Evolutionary conservation across 345 rosid genomes (phyloP).

Genomic region (Balakata baccata): DNA sequence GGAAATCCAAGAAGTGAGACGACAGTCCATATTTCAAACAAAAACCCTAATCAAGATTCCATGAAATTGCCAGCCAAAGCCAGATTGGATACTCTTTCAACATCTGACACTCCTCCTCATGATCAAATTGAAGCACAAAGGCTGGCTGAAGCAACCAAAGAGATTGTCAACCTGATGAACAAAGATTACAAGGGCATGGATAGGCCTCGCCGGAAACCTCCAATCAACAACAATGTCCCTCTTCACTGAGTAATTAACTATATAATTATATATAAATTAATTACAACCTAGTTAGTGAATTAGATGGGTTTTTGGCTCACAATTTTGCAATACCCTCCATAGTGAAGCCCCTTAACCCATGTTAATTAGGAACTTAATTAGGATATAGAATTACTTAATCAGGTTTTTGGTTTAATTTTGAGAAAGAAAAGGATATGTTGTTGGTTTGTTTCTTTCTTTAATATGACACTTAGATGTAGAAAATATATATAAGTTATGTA

Average conservation of each 20-base stretch:
- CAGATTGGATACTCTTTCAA: conserved; percentile 16
- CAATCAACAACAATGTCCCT: conserved; percentile 44
- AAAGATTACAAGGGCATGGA: conserved; percentile 35
- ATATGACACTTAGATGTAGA: conserved; percentile 9
- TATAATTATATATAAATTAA: not conserved
- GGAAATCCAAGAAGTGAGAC: conserved; percentile 24
- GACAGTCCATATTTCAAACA: conserved; percentile 11
- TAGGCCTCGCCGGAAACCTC: conserved; percentile 43
- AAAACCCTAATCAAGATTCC: conserved; percentile 20
- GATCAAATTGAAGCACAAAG: conserved; percentile 27
- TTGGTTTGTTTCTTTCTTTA: not conserved
- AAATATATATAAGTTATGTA: not conserved
- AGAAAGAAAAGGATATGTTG: not conserved
- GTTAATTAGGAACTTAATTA: not conserved
- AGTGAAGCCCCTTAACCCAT: conserved; percentile 13
- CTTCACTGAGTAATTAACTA: conserved; percentile 24
- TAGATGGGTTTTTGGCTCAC: not conserved
- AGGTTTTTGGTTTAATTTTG: not conserved
- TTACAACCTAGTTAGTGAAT: not conserved
- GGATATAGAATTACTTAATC: not conserved
- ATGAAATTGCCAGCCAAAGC: conserved; percentile 14
- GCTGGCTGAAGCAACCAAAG: conserved; percentile 31
- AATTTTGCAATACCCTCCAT: not conserved
- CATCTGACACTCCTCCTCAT: not conserved
- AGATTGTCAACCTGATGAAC: conserved; percentile 35